Conservation (phyloP, 2,329 filamentous ascomycete species). For the Venturia oleaginea region DNA sequence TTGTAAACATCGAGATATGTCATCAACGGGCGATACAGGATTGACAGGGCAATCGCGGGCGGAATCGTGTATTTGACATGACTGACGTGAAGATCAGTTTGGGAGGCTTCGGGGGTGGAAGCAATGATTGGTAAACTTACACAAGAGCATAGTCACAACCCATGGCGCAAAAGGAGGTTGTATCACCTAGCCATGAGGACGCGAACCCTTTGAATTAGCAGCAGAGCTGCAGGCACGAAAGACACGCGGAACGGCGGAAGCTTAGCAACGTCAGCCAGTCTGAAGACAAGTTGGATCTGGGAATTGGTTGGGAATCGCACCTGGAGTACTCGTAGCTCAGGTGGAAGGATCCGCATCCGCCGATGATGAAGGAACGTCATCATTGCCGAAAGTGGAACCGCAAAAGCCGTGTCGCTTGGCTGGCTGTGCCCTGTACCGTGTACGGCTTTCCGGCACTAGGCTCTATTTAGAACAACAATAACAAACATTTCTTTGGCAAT, state of each 20-base stretch:
- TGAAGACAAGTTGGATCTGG: background rate
- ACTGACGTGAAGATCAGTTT: conserved; percentile 29
- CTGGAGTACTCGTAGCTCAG: background rate
- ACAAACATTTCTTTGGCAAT: no score
- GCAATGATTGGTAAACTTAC: conserved; percentile 34
- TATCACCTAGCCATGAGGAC: conserved; percentile 1
- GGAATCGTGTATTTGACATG: conserved; percentile 61
- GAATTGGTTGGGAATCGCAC: background rate
- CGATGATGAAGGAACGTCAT: background rate
- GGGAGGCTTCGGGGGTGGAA: background rate
- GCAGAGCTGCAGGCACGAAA: background rate
- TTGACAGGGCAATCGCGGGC: conserved; percentile 48
- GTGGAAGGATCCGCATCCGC: background rate
- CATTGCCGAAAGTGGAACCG: background rate
- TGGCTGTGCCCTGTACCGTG: no score
- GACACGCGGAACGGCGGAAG: background rate
- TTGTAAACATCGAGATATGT: conserved; percentile 55
- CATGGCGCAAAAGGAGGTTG: conserved; percentile 33
- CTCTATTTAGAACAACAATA: no score
- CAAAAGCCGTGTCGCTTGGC: no score
- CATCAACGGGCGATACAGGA: conserved; percentile 52
- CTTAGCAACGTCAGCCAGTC: background rate
- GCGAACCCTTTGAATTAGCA: background rate
- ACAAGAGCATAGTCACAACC: conserved; percentile 54
- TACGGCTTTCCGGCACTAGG: no score